Base-by-base conservation (phyloP, 371 early-diverging fungal genomes). In the Zychaea mexicana region DNA sequence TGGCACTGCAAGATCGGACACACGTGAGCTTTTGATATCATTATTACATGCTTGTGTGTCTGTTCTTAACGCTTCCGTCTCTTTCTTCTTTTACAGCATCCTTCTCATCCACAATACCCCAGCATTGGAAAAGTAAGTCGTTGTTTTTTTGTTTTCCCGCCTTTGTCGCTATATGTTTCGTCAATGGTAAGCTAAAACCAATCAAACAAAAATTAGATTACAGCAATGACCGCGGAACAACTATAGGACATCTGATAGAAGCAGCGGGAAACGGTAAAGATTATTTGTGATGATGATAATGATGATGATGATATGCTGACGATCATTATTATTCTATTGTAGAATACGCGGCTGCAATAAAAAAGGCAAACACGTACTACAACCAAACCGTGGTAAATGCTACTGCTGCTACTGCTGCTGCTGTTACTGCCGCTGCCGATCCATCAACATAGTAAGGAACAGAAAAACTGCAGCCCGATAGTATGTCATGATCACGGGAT, bases 81-180 rank as follows among this genome's bases (percentile, higher is more conserved):
- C 3, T 52, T 15, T 3, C n/a, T 12, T 12, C 42, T 42, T 17
- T 42, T 30, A 19, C 8, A 59, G 60, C 42, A 26, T 28, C 27
- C 10, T 52, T 52, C 21, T 52, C 53, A 17, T 49, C 61, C 1
- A 52, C 54, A 0, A 53, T 52, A 15, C 52, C 36, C 3, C 52
- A 61, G 28, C 45, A 61, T n/a, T 60, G 60, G 60, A 52, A 38
- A 61, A 36, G 61, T 61, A 61, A 33, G 49, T 49, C 24, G 10
- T 3, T 22, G 10, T 19, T 9, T 49, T 42, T 42, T 12, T 7
- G n/a, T 42, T 42, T 33, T 33, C 12, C 33, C 33, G 33, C 33
- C 12, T 33, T 33, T 33, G 5, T 8, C 33, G 12, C 33, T 33
- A 33, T 12, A 33, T 33, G 17, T 12, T 12, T 45, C 10, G 45